A percentile compares a stretch with the other conserved stretches of the same genome.
These are phyloP conservation scores for Sordariomycetes sp. DNA, from an alignment of 2,329 filamentous ascomycete genomes.

Conservation along the genomic window DNA sequence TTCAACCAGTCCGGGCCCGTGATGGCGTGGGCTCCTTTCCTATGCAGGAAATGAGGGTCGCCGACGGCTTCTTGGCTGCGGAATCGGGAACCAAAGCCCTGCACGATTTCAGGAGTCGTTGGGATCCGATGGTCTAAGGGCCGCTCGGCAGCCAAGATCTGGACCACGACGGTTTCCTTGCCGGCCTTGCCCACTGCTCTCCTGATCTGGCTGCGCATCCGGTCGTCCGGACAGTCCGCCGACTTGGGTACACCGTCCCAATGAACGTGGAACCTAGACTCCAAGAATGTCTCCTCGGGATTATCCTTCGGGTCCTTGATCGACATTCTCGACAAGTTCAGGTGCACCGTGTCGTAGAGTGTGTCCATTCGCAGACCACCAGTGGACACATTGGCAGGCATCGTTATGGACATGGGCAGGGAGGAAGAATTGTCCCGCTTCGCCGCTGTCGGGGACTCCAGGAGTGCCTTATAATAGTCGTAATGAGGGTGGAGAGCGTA, in stretches of 20 bases:
- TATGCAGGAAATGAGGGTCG: slow-evolving; percentile 3
- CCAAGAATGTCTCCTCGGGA: slow-evolving; percentile 1
- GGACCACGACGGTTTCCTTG: slow-evolving; percentile 1
- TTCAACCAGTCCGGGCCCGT: slow-evolving; percentile 2
- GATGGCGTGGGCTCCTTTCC: slow-evolving; percentile 1
- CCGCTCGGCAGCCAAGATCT: neutral
- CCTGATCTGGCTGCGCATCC: slow-evolving; percentile 1
- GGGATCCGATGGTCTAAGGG: neutral
- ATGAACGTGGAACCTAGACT: slow-evolving; percentile 1
- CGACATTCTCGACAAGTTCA: slow-evolving; percentile 2
- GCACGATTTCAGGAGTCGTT: neutral
- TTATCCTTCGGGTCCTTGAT: neutral
- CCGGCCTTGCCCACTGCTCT: neutral
- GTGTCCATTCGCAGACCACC: slow-evolving; percentile 9
- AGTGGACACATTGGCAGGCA: neutral
- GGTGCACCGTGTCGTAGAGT: slow-evolving; percentile 8
- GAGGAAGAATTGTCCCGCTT: neutral
- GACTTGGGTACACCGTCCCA: neutral
- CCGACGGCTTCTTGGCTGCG: slow-evolving; percentile 1
- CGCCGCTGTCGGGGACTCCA: neutral
- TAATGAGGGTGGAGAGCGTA: slow-evolving; percentile 2
- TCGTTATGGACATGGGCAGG: slow-evolving; percentile 3
- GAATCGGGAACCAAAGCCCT: neutral
- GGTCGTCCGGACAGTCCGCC: neutral
- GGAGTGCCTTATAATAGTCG: slow-evolving; percentile 1